phyloP scores from a whole-genome alignment of 2,329 filamentous ascomycete genomes.

The Microdochium trichocladiopsis region DNA sequence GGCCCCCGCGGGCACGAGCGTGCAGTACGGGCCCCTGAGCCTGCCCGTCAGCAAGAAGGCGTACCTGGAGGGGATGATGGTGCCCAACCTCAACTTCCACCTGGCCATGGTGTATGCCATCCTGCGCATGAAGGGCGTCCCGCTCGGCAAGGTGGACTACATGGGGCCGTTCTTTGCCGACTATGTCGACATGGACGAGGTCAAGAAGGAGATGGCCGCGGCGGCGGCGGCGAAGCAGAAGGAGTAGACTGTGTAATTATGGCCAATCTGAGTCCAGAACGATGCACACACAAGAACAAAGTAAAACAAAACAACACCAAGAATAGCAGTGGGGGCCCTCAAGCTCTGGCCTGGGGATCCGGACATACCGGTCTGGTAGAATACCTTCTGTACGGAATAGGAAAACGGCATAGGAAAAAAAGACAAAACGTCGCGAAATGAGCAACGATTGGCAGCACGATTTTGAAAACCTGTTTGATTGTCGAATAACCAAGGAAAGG shows the following conservation, averaged over 20 bases:
- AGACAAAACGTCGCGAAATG: no score
- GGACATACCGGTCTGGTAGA: no score
- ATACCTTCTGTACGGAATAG: no score
- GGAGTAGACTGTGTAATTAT: not conserved
- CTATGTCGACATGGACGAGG: not conserved
- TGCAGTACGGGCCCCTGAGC: not conserved
- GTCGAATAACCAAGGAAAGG: no score
- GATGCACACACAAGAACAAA: no score
- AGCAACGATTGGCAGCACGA: no score
- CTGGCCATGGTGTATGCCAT: slow-evolving; percentile 51
- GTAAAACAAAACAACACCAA: no score
- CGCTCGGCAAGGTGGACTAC: slow-evolving; percentile 55
- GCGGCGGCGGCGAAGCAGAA: not conserved
- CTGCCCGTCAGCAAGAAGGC: slow-evolving; percentile 6
- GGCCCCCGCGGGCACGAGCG: not conserved
- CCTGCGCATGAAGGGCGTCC: slow-evolving; percentile 52
- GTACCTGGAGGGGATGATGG: slow-evolving; percentile 39
- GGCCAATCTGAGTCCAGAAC: no score
- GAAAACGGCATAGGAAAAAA: no score
- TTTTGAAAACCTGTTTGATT: no score
- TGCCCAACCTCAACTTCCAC: slow-evolving; percentile 62
- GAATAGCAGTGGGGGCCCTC: no score
- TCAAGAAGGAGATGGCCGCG: not conserved
- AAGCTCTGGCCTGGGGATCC: no score
- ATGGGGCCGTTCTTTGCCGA: not conserved